phyloP scores from a whole-genome alignment of 2,329 filamentous ascomycete species.

The Onygenales sp. region DNA sequence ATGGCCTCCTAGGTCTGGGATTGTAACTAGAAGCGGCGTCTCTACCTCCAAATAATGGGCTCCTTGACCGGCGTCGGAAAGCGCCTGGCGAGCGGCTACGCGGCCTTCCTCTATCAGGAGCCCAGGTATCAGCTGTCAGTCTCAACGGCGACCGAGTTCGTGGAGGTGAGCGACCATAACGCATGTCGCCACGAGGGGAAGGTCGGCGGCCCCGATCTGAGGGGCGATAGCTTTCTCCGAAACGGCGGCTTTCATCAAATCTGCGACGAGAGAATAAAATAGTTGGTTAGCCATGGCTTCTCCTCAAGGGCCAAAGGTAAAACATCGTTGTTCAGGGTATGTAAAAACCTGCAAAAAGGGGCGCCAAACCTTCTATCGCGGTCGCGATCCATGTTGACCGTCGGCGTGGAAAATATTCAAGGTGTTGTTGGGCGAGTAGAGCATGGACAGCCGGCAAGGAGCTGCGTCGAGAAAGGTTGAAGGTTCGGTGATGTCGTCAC shows the following conservation, averaged over 20 bases:
- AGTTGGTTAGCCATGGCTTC: no score
- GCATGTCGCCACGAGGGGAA: conserved; percentile 27
- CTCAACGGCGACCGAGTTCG: conserved; percentile 28
- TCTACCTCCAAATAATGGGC: conserved; percentile 29
- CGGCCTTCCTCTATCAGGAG: conserved; percentile 23
- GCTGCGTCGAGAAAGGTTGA: no score
- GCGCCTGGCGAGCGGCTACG: conserved; percentile 34
- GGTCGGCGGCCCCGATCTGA: conserved; percentile 22
- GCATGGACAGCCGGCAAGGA: no score
- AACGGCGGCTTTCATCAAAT: conserved; percentile 26
- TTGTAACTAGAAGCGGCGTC: conserved; percentile 24
- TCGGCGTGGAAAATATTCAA: no score
- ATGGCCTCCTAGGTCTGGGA: conserved; percentile 29
- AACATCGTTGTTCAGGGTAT: no score
- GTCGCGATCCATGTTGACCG: conserved; percentile 29
- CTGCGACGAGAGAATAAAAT: conserved; percentile 12
- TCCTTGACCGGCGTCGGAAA: conserved; percentile 34
- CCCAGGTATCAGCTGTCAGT: conserved; percentile 33
- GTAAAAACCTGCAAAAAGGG: background rate
- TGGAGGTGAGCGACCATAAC: conserved; percentile 25
- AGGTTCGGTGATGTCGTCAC: no score
- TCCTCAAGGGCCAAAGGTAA: no score
- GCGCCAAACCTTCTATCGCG: conserved; percentile 32
- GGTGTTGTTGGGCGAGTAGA: no score
- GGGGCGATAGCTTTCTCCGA: conserved; percentile 35